These are phyloP conservation scores for Piedraia hortae DNA, from an alignment of 2,329 filamentous ascomycete species.

Conservation along the genomic window DNA sequence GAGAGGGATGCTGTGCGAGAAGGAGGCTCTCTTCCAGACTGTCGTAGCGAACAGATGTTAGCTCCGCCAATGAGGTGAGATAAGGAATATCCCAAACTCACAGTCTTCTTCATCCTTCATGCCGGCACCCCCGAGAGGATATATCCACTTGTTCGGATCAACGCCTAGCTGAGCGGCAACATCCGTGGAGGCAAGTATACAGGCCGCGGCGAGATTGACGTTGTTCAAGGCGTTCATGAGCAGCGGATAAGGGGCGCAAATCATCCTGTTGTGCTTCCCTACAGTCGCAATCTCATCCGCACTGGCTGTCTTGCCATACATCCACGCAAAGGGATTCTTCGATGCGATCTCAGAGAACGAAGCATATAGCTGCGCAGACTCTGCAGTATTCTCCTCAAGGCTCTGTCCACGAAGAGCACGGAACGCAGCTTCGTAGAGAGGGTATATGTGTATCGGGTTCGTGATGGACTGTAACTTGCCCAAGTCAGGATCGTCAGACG, in stretches of 20 bases:
- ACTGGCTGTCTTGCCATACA: constrained; percentile 20
- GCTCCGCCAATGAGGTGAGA: not conserved
- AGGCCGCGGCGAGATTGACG: constrained; percentile 34
- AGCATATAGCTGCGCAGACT: constrained; percentile 32
- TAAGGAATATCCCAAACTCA: constrained; percentile 10
- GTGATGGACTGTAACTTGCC: constrained; percentile 31
- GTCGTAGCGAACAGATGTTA: constrained; percentile 1
- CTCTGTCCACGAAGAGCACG: constrained; percentile 29
- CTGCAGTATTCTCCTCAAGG: constrained; percentile 26
- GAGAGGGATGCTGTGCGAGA: constrained; percentile 29
- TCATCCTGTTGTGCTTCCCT: constrained; percentile 33
- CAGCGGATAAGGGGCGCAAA: constrained; percentile 37
- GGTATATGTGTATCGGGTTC: constrained; percentile 38
- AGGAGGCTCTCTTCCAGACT: constrained; percentile 37
- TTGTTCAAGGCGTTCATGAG: constrained; percentile 48
- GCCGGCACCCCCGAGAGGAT: constrained; percentile 34
- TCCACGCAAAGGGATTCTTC: constrained; percentile 29
- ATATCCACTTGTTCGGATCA: constrained; percentile 30
- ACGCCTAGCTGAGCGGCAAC: constrained; percentile 28
- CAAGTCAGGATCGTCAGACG: too few relatives aligned
- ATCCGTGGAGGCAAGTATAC: constrained; percentile 30
- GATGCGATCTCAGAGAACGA: constrained; percentile 30
- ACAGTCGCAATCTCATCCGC: constrained; percentile 26
- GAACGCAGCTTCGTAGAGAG: constrained; percentile 37
- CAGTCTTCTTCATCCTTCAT: constrained; percentile 29